Base-by-base conservation (phyloP, 306 rosid genomes). In the Vachellia pachyceras region DNA sequence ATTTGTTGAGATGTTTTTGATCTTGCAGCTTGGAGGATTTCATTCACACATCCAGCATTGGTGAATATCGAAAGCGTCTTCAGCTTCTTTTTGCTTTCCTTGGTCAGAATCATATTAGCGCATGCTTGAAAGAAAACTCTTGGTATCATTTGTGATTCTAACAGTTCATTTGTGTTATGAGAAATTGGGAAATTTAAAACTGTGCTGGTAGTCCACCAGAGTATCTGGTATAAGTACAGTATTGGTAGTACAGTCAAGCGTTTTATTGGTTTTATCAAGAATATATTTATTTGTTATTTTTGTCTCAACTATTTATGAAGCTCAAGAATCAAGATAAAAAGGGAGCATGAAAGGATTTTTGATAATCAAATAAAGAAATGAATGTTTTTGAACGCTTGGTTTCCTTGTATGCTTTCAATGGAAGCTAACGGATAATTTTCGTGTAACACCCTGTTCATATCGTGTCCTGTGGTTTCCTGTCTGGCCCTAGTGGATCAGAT, bases 41-140 rank as follows among this genome's bases (percentile, higher is more conserved):
- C 85, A 89, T 95, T 75, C 87, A 84, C 45, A 90, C 88, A 39
- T 95, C 99, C 84, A 93, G 94, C 84, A 83, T 95, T 81, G 99
- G 98, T 75, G 98, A 95, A 86, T 95, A 89, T 46, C 80, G 84
- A 84, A 93, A 78, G 79, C 97, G 99, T 61, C 97, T 95, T 84
- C 94, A 91, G 73, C 97, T 95, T 89, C 92, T 95, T 37, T 93
- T 87, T 82, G 92, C 99, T 58, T 95, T 95, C 87, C 90, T 95
- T 72, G 89, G 97, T 70, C 99, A 95, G 80, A 89, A 89, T 72
- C 72, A 84, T 74, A 80, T 75, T 14, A 83, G 92, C 58, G 66
- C 83, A 63, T 57, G 83, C 55, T 57, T 95, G 75, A 79, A 83
- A 45, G 65, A 63, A 66, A 73, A 82, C 86, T 82, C 87, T 67